A percentile compares a stretch with the other conserved stretches of the same genome.
These are phyloP conservation scores for Fistulifera pelliculosa DNA, from an alignment of 108 stramenopile genomes.

Conservation along the genomic window DNA sequence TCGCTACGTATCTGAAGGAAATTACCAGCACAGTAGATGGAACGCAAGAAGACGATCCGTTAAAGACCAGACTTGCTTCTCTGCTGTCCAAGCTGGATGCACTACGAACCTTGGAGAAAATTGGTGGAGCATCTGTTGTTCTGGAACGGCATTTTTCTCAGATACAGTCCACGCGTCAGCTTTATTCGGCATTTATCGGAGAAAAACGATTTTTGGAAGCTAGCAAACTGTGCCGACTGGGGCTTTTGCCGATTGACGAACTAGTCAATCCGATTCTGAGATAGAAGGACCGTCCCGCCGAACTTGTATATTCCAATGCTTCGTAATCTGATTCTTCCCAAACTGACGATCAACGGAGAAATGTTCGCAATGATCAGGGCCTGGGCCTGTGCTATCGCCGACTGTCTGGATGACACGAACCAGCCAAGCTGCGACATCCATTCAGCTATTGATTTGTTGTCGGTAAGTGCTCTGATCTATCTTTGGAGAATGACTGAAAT, in stretches of 20 bases:
- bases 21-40: neutral
- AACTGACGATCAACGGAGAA: constrained; percentile 54
- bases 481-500: neutral
- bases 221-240: constrained; percentile 4
- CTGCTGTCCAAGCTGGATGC: no score
- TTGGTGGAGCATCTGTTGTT: neutral
- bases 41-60: neutral
- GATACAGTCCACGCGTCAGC: neutral
- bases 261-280: constrained; percentile 38
- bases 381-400: constrained; percentile 64
- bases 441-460: constrained; percentile 25
- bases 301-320: constrained; percentile 42
- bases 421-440: no score
- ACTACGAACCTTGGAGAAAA: no score
- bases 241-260: constrained; percentile 23
- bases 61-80: no score
- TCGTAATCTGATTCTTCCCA: constrained; percentile 40
- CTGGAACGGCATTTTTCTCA: neutral
- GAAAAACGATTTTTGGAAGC: constrained; percentile 6
- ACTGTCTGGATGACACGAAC: constrained; percentile 48
- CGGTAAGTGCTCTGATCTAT: constrained; percentile 23
- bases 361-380: constrained; percentile 39
- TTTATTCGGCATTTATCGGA: constrained; percentile 4
- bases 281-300: constrained; percentile 48
- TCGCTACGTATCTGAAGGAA: no score